A percentile compares a stretch with the other conserved stretches of the same genome.
phyloP scores from a whole-genome alignment of 108 stramenopile genomes.

The Nitzschia sp. region DNA sequence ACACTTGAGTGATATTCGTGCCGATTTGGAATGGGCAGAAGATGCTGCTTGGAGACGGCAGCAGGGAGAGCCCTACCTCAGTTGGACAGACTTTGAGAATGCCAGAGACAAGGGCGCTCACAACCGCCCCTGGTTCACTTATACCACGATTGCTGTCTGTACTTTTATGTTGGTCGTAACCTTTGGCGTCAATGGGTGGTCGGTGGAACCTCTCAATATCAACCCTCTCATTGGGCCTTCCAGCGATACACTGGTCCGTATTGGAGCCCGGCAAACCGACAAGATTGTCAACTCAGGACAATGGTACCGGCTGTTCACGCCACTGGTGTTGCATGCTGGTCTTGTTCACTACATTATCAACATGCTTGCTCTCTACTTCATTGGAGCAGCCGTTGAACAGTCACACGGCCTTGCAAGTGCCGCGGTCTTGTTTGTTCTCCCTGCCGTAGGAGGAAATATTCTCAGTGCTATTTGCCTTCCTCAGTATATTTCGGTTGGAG shows the following conservation, averaged over 20 bases:
- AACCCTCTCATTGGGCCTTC: slow-evolving; percentile 92
- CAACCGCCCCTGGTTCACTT: slow-evolving; percentile 76
- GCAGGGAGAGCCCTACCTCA: slow-evolving; percentile 59
- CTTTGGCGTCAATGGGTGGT: slow-evolving; percentile 75
- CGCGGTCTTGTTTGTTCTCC: slow-evolving; percentile 71
- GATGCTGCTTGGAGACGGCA: slow-evolving; percentile 81
- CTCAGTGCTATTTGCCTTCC: slow-evolving; percentile 88
- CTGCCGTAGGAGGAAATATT: slow-evolving; percentile 87
- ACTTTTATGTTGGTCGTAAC: slow-evolving; percentile 60
- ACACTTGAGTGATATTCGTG: slow-evolving; percentile 60
- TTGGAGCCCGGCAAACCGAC: slow-evolving; percentile 83
- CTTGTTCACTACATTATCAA: slow-evolving; percentile 93
- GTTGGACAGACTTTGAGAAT: slow-evolving; percentile 73
- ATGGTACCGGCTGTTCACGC: slow-evolving; percentile 83
- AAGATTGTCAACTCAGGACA: slow-evolving; percentile 85
- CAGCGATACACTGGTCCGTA: slow-evolving; percentile 72
- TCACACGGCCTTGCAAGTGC: slow-evolving; percentile 76
- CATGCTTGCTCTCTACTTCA: slow-evolving; percentile 83
- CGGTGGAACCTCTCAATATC: slow-evolving; percentile 70
- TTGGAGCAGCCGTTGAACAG: slow-evolving; percentile 88
- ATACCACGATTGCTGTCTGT: slow-evolving; percentile 57
- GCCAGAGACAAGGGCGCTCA: slow-evolving; percentile 22
- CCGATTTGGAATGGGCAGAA: slow-evolving; percentile 85
- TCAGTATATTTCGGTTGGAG: slow-evolving; percentile 89
- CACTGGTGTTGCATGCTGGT: slow-evolving; percentile 94